Evolutionary conservation across 2,329 filamentous ascomycete species (phyloP), one percentile per base, ranked within the genome.

Genomic region (Fusarium nematophilum): DNA sequence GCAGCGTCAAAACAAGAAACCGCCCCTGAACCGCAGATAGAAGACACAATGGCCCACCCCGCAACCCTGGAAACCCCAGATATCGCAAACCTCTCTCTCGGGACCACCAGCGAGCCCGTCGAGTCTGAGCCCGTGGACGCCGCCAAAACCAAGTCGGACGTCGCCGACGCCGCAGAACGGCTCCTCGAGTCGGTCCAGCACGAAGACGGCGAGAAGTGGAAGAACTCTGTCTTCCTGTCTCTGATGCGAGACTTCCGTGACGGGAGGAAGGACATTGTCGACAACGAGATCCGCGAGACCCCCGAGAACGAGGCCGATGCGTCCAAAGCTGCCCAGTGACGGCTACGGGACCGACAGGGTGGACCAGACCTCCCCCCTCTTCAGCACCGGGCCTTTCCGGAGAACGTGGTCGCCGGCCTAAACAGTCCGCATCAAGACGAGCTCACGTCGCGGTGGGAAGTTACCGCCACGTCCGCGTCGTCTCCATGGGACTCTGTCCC

Each of bases 171-270:
- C 0, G 78, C 78, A 6, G 73, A 77, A 55, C 72, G 76, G 17
- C 73, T 80, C 1, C 71, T 80, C 29, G 75, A 79, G 39, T 75
- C 75, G 3, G 78, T 80, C 18, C 70, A 78, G 59, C 78, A 80
- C 46, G 78, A 80, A 57, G 69, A 72, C 37, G 77, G 77, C 34
- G 78, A 80, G 8, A 80, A 80, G 59, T 80, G 78, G 78, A 77
- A 78, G 59, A 78, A 80, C 37, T 80, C 78, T 0, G 68, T 73
- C n/a, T 80, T 80, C 34, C 67, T 80, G 7, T 74, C 75, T 0
- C 70, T 80, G 4, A 80, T 80, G 78, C 74, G 76, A 14, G 78
- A 80, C 49, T 79, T 80, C 38, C 71, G 76, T 8, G 78, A 80
- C 40, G 78, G 78, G 2, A 73, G 67, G 17, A 80, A 80, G 59